Conservation (phyloP, 208 protist species). For the Acanthamoeba royreba region DNA sequence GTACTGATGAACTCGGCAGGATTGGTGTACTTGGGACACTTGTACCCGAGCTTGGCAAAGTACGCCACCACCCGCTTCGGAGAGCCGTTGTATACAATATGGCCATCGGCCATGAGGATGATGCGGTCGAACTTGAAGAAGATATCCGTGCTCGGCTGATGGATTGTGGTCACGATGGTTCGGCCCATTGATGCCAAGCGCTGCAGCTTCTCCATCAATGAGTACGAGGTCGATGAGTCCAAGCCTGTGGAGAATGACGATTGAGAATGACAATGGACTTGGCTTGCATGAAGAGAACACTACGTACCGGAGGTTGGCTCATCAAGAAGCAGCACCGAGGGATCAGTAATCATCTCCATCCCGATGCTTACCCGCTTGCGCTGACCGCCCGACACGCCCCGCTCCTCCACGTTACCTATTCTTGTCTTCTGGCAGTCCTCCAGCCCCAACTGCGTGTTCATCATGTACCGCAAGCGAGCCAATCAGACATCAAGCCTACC, state of each 20-base stretch:
- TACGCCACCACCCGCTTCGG: conserved; percentile 6
- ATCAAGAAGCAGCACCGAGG: conserved; percentile 57
- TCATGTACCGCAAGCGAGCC: no score
- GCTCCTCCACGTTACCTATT: not conserved
- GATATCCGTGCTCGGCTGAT: not conserved
- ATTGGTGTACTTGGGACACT: conserved; percentile 52
- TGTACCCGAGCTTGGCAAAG: conserved; percentile 41
- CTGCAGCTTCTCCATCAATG: not conserved
- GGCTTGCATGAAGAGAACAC: no score
- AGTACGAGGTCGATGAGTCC: not conserved
- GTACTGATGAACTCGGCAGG: conserved; percentile 45
- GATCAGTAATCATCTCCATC: conserved; percentile 59
- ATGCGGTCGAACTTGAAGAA: conserved; percentile 46
- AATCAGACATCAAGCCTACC: not conserved
- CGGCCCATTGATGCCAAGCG: not conserved
- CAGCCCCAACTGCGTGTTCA: no score
- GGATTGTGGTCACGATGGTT: conserved; percentile 55
- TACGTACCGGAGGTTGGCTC: conserved; percentile 60
- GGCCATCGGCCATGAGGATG: conserved; percentile 22
- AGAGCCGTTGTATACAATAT: conserved; percentile 9
- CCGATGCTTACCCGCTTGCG: conserved; percentile 64
- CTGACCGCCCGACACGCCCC: conserved; percentile 52
- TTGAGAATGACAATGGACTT: no score
- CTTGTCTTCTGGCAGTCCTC: not conserved
- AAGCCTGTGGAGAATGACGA: not conserved